A percentile compares a stretch with the other conserved stretches of the same genome.
Evolutionary conservation across 2,329 filamentous ascomycete genomes (phyloP).

Genomic region (Fusarium sarcochroum): DNA sequence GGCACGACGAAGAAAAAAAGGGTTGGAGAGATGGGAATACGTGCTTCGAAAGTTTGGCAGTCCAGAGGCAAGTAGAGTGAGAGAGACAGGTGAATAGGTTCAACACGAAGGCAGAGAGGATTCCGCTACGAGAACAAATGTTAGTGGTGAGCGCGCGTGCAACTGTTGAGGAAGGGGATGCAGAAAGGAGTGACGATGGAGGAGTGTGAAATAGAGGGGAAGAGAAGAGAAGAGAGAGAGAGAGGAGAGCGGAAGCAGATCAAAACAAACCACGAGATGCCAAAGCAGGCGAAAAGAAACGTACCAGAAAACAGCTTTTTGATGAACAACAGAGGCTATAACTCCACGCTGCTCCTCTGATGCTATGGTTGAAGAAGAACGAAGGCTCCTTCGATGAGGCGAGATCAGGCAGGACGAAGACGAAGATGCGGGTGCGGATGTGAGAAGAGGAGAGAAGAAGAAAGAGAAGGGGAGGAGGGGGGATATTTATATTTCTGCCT

Average conservation of each 20-base stretch:
- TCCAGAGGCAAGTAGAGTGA: neutral
- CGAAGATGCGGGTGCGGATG: conserved; percentile 1
- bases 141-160: neutral
- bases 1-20: neutral
- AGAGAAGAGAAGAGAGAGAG: neutral
- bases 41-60: neutral
- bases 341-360: conserved; percentile 34
- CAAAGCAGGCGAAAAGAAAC: neutral
- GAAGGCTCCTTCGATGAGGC: conserved; percentile 1
- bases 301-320: conserved; percentile 19
- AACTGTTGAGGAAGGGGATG: neutral
- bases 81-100: neutral
- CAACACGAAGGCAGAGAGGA: neutral
- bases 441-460: conserved; percentile 14
- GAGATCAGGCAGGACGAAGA: conserved; percentile 1
- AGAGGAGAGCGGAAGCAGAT: neutral
- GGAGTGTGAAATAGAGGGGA: neutral
- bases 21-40: neutral
- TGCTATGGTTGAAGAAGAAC: conserved; percentile 5
- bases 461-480: neutral
- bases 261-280: neutral
- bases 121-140: neutral
- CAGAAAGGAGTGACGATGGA: too few relatives aligned
- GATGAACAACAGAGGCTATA: conserved; percentile 20
- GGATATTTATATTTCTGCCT: conserved; percentile 21